phyloP scores from a whole-genome alignment of 108 stramenopile genomes.

The Schizochytrium sp. region DNA sequence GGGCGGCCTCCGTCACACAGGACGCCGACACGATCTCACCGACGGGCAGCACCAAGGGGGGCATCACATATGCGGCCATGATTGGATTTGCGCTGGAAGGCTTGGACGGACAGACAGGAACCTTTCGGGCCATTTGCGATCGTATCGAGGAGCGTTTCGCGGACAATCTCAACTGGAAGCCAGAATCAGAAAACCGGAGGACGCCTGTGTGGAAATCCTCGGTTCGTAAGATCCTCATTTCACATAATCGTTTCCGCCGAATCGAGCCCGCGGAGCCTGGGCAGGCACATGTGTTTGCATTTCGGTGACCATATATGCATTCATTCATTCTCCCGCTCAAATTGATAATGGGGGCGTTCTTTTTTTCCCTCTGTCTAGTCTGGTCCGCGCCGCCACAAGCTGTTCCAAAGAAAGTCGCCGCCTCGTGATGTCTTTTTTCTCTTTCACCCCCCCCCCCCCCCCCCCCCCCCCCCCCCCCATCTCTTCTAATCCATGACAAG shows the following conservation, averaged over 20 bases:
- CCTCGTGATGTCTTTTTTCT: neutral
- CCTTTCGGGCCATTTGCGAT: neutral
- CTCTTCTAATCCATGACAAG: neutral
- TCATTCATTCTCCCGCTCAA: too few species aligned
- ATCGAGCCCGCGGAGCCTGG: neutral
- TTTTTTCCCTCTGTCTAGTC: too few species aligned
- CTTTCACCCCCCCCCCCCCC: neutral
- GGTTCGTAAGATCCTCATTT: constrained; percentile 15
- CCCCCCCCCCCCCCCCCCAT: neutral
- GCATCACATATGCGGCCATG: neutral
- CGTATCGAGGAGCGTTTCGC: neutral
- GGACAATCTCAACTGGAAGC: constrained; percentile 16
- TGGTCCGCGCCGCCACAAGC: too few species aligned
- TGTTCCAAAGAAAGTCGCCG: neutral
- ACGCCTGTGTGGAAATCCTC: constrained; percentile 18
- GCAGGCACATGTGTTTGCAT: neutral
- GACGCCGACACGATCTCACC: neutral
- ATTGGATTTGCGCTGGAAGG: neutral
- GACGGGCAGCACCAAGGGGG: neutral
- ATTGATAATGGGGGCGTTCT: too few species aligned
- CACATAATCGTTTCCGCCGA: neutral
- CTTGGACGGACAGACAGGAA: neutral
- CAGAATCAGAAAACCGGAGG: neutral
- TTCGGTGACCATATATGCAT: neutral
- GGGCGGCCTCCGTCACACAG: neutral